These are phyloP conservation scores for Ophiocordyceps camponoti-floridani DNA, from an alignment of 2,329 filamentous ascomycete species.

Conservation along the genomic window DNA sequence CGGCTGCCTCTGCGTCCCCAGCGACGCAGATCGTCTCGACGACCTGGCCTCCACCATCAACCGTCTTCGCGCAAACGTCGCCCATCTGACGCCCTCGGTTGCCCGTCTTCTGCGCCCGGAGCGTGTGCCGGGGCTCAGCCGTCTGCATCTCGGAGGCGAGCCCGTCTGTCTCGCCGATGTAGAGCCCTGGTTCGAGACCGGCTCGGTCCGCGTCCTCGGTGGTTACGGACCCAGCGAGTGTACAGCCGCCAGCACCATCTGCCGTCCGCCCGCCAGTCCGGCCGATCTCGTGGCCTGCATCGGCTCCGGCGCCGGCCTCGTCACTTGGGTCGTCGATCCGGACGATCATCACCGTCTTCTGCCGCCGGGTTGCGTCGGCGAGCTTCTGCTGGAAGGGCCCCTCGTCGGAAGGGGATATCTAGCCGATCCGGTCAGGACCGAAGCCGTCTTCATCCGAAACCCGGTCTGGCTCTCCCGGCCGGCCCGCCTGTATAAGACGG, in stretches of 20 bases:
- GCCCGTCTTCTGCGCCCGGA: background rate
- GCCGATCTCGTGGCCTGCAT: too few species aligned
- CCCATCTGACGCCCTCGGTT: slow-evolving; percentile 4
- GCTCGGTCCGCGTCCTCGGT: too few species aligned
- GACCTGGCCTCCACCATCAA: slow-evolving; percentile 4
- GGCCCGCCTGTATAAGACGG: background rate
- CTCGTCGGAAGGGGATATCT: background rate
- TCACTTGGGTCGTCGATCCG: background rate
- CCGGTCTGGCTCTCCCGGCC: background rate
- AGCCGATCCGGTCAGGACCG: background rate
- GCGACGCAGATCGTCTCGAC: slow-evolving; percentile 4
- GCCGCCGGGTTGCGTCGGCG: background rate
- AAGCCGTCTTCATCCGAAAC: background rate
- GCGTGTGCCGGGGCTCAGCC: too few species aligned
- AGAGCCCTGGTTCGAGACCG: too few species aligned
- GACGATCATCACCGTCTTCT: background rate
- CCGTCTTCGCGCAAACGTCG: background rate
- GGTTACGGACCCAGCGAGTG: too few species aligned
- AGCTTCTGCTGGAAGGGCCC: background rate
- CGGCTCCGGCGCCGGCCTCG: too few species aligned
- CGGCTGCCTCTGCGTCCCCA: slow-evolving; percentile 6
- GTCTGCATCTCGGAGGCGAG: too few species aligned
- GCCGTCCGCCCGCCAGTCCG: too few species aligned
- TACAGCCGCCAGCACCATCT: too few species aligned
- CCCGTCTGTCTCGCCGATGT: too few species aligned